These are phyloP conservation scores for Dalechampia spathulata DNA, from an alignment of 441 rosid genomes.

Conservation along the genomic window DNA sequence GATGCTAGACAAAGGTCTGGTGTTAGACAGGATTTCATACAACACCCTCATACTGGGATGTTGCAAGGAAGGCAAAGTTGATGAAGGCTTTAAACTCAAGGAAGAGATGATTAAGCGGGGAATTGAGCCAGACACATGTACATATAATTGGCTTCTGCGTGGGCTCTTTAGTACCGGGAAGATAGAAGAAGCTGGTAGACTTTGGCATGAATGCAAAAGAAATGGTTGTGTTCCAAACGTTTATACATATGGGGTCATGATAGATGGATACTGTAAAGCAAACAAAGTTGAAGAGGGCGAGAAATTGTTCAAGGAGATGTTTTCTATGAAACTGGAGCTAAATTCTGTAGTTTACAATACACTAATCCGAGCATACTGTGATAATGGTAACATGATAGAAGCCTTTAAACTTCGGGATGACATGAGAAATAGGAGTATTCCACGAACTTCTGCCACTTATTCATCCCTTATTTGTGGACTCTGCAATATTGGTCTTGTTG, in stretches of 20 bases:
- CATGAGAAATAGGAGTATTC: conserved; percentile 54
- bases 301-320: conserved; percentile 53
- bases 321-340: conserved; percentile 41
- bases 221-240: conserved; percentile 51
- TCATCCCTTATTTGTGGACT: conserved; percentile 65
- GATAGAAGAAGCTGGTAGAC: conserved; percentile 43
- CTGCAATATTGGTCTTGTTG: conserved; percentile 46
- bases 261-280: conserved; percentile 63
- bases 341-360: conserved; percentile 50
- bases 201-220: conserved; percentile 43
- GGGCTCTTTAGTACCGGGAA: conserved; percentile 46
- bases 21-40: conserved; percentile 48
- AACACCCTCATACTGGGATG: conserved; percentile 50
- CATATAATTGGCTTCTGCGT: conserved; percentile 53
- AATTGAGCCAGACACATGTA: conserved; percentile 52
- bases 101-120: conserved; percentile 42
- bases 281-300: conserved; percentile 59
- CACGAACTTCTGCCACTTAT: conserved; percentile 53
- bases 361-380: conserved; percentile 53
- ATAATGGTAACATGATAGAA: conserved; percentile 41
- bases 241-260: conserved; percentile 66
- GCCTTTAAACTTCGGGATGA: conserved; percentile 45
- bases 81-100: conserved; percentile 55
- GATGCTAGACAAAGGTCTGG: conserved; percentile 43
- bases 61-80: conserved; percentile 44